These are phyloP conservation scores for Nakaseomyces kungkrabaensis DNA, from an alignment of 1,139 yeast species.

Conservation along the genomic window DNA sequence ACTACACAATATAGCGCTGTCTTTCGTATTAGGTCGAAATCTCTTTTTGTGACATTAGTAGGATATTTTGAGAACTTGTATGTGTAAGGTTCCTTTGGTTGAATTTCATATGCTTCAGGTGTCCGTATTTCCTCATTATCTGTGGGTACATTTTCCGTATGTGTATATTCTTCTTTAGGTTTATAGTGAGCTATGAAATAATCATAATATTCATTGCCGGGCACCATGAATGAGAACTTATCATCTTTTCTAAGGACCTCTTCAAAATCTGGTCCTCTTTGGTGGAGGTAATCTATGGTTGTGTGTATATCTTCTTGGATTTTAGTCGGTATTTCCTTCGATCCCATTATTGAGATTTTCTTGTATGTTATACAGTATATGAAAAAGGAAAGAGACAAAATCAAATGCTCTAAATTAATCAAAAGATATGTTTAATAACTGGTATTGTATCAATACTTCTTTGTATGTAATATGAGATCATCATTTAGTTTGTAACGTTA, in stretches of 20 bases:
- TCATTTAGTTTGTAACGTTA: too few species aligned
- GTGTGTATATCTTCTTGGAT: conserved; percentile 52
- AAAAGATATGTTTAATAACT: too few species aligned
- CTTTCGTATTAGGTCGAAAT: conserved; percentile 57
- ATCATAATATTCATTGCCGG: conserved; percentile 43
- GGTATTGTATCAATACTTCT: too few species aligned
- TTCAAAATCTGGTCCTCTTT: conserved; percentile 64
- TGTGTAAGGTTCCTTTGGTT: conserved; percentile 28
- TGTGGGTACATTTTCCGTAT: too few species aligned
- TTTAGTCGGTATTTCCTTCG: conserved; percentile 7
- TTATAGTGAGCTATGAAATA: conserved; percentile 26
- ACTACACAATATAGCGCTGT: conserved; percentile 61
- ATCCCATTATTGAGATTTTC: neutral
- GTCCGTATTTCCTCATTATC: too few species aligned
- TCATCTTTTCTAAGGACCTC: conserved; percentile 45
- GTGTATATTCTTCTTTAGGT: neutral
- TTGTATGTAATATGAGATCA: too few species aligned
- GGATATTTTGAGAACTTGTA: conserved; percentile 41
- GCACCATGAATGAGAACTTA: conserved; percentile 55
- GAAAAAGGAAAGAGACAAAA: too few species aligned
- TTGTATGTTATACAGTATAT: too few species aligned
- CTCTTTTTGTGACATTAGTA: conserved; percentile 52
- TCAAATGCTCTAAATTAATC: too few species aligned
- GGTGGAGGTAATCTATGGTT: conserved; percentile 59
- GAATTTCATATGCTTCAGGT: conserved; percentile 8